Evolutionary conservation across 192 early-diverging fungal species (phyloP).

Genomic region (Funneliformis geosporum): DNA sequence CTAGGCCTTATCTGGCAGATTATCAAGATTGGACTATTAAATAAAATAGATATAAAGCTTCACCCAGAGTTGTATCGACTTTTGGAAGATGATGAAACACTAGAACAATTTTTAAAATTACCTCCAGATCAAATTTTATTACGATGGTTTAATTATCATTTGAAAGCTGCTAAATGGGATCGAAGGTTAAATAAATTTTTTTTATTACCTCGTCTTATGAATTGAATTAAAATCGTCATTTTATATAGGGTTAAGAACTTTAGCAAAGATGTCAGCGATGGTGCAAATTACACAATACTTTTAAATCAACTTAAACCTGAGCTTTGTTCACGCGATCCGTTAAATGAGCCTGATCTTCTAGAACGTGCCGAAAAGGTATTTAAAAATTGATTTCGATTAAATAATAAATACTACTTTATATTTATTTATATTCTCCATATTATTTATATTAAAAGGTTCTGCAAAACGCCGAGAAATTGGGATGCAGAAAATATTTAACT

Average conservation of each 20-base stretch:
- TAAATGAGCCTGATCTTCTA: conserved; percentile 73
- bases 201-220: not conserved
- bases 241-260: conserved; percentile 79
- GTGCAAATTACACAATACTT: conserved; percentile 92
- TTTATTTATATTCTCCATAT: conserved; percentile 24
- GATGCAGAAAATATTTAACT: conserved; percentile 92
- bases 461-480: conserved; percentile 88
- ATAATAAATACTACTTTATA: not conserved
- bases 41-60: conserved; percentile 96
- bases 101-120: conserved; percentile 92
- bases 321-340: conserved; percentile 77
- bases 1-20: conserved; percentile 99
- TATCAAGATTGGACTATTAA: conserved; percentile 95
- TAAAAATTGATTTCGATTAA: not conserved
- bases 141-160: conserved; percentile 99
- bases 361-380: conserved; percentile 79
- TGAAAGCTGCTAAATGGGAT: conserved; percentile 89
- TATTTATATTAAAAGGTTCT: conserved; percentile 55
- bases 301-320: conserved; percentile 89
- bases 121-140: conserved; percentile 96
- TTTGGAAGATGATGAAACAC: conserved; percentile 87
- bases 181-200: conserved; percentile 54
- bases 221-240: conserved; percentile 21
- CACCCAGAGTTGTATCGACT: conserved; percentile 98
- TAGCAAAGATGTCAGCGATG: conserved; percentile 89